Base-by-base conservation (phyloP, 73 alveolate genomes). In the Tetrahymena elliotti region DNA sequence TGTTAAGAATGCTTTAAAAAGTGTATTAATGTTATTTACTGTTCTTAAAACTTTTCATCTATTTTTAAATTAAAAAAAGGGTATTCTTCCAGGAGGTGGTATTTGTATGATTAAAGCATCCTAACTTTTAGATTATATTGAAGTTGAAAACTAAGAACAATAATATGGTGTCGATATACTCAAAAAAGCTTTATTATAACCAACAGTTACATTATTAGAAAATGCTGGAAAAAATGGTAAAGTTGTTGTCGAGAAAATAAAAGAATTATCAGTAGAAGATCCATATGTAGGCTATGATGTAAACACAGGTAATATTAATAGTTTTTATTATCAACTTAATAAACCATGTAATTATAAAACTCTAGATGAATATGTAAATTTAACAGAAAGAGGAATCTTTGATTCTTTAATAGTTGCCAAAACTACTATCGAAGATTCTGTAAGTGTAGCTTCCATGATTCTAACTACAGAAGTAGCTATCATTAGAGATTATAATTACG, bases 1-100 rank as follows among this genome's bases (percentile, higher is more conserved):
- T 13, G 98, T 98, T n/a, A 98, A 98, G 95, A 95, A 98, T 20
- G 98, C 99, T 16, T 83, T 96, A 93, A 94, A 94, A 38, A 93
- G 96, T 52, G 99, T 68, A 68, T 68, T 27, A 18, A 16, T 8
- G 13, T 27, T 68, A n/a, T 68, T 68, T 68, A 53, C 35, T 27
- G 20, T 7, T 27, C 33, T 24, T 31, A 3, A 31, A 3, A 68
- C 37, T 6, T 24, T 68, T n/a, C 16, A 68, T 5, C 11, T 1
- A 18, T n/a, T 68, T 12, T 5, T 6, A 24, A 18, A 18, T 12
- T 10, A 47, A 1, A 3, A 68, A 6, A 27, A 68, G 88, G 88
- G 88, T 2, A 68, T 68, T 68, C 88, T 68, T 68, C 88, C 88
- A n/a, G 88, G 88, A 22, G 88, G 88, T 68, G 88, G 88, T n/a